Conservation (phyloP, 805 yeast genomes). For the Kodamaea hsintzibuensis region DNA sequence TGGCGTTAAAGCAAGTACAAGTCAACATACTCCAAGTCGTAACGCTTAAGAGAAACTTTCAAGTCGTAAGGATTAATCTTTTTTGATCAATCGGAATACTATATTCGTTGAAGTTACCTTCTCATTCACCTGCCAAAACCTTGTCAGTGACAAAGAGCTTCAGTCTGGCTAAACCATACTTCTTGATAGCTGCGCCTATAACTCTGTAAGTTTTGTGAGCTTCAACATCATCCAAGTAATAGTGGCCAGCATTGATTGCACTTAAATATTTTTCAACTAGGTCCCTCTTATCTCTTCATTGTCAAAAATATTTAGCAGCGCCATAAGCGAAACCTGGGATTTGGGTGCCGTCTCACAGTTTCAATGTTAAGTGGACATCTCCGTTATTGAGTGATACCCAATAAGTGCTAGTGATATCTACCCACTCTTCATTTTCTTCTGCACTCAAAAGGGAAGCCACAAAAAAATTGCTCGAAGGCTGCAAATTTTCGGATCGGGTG, state of each 20-base stretch:
- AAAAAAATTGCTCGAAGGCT: no score
- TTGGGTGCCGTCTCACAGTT: slow-evolving; percentile 30
- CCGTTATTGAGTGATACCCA: no score
- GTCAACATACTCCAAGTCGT: slow-evolving; percentile 51
- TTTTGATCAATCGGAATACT: slow-evolving; percentile 16
- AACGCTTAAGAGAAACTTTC: slow-evolving; percentile 34
- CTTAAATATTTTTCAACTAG: slow-evolving; percentile 44
- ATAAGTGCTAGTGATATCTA: no score
- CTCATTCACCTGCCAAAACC: slow-evolving; percentile 32
- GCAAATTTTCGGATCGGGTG: no score
- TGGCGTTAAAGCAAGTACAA: slow-evolving; percentile 54
- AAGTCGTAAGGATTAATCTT: slow-evolving; percentile 39
- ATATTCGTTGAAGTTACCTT: slow-evolving; percentile 30
- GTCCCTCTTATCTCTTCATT: slow-evolving; percentile 24
- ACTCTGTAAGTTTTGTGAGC: slow-evolving; percentile 60
- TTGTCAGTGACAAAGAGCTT: slow-evolving; percentile 61
- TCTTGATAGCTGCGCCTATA: slow-evolving; percentile 51
- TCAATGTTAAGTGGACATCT: slow-evolving; percentile 15
- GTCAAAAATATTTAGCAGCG: slow-evolving; percentile 41
- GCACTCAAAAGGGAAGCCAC: no score
- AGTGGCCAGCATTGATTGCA: slow-evolving; percentile 54
- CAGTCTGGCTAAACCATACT: slow-evolving; percentile 40
- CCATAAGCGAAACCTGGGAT: slow-evolving; percentile 50
- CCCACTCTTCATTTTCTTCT: no score
- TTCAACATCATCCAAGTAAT: slow-evolving; percentile 68